Evolutionary conservation across 495 filamentous ascomycete genomes (phyloP).

Genomic region (Schizothecium vesticola): DNA sequence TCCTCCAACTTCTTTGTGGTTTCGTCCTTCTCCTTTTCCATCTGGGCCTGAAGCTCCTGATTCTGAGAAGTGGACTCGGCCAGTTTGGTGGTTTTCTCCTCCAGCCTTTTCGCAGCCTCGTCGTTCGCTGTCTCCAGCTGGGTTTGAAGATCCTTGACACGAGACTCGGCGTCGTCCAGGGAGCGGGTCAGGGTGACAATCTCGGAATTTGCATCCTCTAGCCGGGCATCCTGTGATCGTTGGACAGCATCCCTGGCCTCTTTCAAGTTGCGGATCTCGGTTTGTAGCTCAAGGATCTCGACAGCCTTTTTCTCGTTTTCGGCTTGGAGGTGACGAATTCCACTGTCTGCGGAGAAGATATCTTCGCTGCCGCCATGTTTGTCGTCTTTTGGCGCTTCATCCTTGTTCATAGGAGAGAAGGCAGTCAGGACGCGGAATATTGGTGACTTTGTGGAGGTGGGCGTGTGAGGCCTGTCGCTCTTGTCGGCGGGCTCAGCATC

Average conservation of each 20-base stretch:
- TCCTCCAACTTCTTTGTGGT: constrained; percentile 36
- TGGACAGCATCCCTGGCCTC: constrained; percentile 50
- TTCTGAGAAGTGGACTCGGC: constrained; percentile 24
- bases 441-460: constrained; percentile 34
- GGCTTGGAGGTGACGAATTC: constrained; percentile 59
- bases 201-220: constrained; percentile 44
- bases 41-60: constrained; percentile 42
- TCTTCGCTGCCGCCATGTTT: constrained; percentile 59
- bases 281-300: constrained; percentile 34
- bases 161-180: constrained; percentile 44
- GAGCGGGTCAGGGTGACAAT: constrained; percentile 45
- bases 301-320: constrained; percentile 50
- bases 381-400: constrained; percentile 36
- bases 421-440: constrained; percentile 34
- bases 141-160: constrained; percentile 47
- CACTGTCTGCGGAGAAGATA: constrained; percentile 79
- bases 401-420: constrained; percentile 46
- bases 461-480: constrained; percentile 11
- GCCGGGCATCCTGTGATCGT: constrained; percentile 41
- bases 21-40: constrained; percentile 29
- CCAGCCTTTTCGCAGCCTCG: constrained; percentile 32
- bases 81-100: constrained; percentile 32
- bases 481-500: constrained; percentile 7
- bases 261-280: constrained; percentile 33
- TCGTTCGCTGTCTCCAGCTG: constrained; percentile 37